Evolutionary conservation across 202 grass and related monocot genomes (phyloP), one percentile per base, ranked within the genome.

Genomic region (Cymbopogon flexuosus): DNA sequence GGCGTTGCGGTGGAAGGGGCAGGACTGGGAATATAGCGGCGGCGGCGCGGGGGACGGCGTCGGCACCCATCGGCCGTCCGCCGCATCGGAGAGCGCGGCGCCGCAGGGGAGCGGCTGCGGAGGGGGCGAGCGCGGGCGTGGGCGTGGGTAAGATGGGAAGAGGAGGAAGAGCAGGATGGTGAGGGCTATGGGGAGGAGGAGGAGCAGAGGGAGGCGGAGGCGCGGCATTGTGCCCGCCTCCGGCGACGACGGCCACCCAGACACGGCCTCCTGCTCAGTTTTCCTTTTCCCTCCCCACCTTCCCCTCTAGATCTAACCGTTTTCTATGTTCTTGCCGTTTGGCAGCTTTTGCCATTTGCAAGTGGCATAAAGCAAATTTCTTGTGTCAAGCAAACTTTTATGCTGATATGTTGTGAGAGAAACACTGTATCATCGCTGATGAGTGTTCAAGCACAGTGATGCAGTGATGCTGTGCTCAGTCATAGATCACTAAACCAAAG

Each of bases 1-100:
- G 57, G 92, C 86, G 72, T 95, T 93, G 65, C 96, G 96, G 69
- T 99, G 92, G 84, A 95, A 99, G 33, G 90, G 90, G 75, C 90
- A 98, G 59, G 92, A 77, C 16, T 71, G 23, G 23, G 72, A 54
- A 34, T 98, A 98, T 73, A 98, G 77, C 11, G 70, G 78, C 1
- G 74, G 84, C 6, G 63, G 73, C 9, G 54, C 31, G 3, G 42
- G 77, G 0, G 46, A 21, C 30, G 86, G 77, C 1, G 57, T 82
- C 19, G 80, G 86, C 22, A 86, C 75, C 96, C 88, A 95, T 52
- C 66, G 84, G 21, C 96, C 92, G 22, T 78, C 65, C 21, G 87
- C 43, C 54, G 91, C 90, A 49, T 95, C 92, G 36, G 80, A 81
- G 39, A 65, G 35, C 73, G 49, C 82, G 45, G 84, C 82, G 36